Conservation (phyloP, 2,329 filamentous ascomycete species). For the Colletotrichum sp. region DNA sequence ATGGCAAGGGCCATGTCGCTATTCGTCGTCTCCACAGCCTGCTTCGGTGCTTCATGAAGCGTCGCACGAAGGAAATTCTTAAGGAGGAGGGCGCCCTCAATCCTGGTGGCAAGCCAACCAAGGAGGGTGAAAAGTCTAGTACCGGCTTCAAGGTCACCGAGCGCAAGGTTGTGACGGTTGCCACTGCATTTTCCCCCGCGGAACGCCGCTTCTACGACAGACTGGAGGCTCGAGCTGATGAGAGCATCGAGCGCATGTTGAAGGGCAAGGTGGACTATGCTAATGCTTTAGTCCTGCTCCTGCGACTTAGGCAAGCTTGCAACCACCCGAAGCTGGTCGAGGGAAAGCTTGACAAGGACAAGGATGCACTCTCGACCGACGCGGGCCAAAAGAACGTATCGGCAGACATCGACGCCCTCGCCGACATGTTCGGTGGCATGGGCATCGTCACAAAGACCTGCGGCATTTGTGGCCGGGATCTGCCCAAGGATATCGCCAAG, state of each 20-base stretch:
- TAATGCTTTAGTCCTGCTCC: slow-evolving; percentile 88
- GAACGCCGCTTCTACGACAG: slow-evolving; percentile 88
- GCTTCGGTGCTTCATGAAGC: slow-evolving; percentile 95
- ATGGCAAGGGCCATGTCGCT: slow-evolving; percentile 85
- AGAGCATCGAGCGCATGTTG: slow-evolving; percentile 90
- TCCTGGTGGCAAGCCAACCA: slow-evolving; percentile 69
- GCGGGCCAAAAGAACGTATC: slow-evolving; percentile 56
- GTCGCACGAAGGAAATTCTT: slow-evolving; percentile 96
- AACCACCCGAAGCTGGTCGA: slow-evolving; percentile 92
- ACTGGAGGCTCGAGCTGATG: slow-evolving; percentile 83
- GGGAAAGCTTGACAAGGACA: slow-evolving; percentile 84
- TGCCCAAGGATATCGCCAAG: slow-evolving; percentile 56
- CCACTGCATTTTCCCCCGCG: slow-evolving; percentile 77
- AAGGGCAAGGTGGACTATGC: slow-evolving; percentile 85
- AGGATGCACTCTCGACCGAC: slow-evolving; percentile 73
- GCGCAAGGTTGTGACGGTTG: slow-evolving; percentile 83
- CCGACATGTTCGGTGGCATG: slow-evolving; percentile 85
- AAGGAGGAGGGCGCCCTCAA: slow-evolving; percentile 85
- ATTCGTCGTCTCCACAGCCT: slow-evolving; percentile 86
- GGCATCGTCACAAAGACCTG: slow-evolving; percentile 80
- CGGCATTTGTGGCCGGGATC: slow-evolving; percentile 78
- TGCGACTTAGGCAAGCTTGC: slow-evolving; percentile 90
- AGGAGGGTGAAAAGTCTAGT: slow-evolving; percentile 50
- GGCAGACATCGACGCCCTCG: slow-evolving; percentile 79
- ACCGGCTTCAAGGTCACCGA: slow-evolving; percentile 89